These are phyloP conservation scores for Pulicaria dysenterica DNA, from an alignment of 129 eudicot species.

Conservation along the genomic window DNA sequence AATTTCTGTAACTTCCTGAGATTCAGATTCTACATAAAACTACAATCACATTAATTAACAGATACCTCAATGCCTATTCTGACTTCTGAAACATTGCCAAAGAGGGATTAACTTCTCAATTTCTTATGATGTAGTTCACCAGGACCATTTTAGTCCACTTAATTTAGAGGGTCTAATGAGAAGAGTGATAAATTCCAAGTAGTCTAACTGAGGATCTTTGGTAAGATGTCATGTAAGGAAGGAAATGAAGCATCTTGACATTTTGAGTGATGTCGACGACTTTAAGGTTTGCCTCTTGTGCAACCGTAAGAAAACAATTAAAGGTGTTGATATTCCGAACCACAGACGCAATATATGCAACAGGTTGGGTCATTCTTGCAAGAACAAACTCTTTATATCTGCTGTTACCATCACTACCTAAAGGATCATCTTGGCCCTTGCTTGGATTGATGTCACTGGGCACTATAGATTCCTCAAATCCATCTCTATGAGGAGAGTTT, in stretches of 20 bases:
- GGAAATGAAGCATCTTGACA: constrained; percentile 47
- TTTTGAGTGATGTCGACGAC: constrained; percentile 64
- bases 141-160: neutral
- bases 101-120: too few species aligned
- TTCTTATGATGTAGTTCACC: too few species aligned
- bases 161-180: constrained; percentile 6
- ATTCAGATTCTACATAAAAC: neutral
- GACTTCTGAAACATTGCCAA: too few species aligned
- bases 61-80: too few species aligned
- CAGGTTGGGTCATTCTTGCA: constrained; percentile 36
- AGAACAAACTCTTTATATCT: constrained; percentile 25
- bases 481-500: neutral
- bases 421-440: neutral
- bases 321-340: constrained; percentile 72
- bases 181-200: constrained; percentile 31
- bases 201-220: constrained; percentile 45
- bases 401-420: constrained; percentile 5
- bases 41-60: neutral
- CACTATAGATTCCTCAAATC: neutral
- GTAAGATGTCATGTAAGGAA: constrained; percentile 82
- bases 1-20: neutral
- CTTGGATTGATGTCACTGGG: neutral
- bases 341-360: constrained; percentile 85
- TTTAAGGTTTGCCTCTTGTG: constrained; percentile 51
- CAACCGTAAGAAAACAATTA: constrained; percentile 50